Evolutionary conservation across 2,329 filamentous ascomycete species (phyloP).

Genomic region (Cladosporium sp.): DNA sequence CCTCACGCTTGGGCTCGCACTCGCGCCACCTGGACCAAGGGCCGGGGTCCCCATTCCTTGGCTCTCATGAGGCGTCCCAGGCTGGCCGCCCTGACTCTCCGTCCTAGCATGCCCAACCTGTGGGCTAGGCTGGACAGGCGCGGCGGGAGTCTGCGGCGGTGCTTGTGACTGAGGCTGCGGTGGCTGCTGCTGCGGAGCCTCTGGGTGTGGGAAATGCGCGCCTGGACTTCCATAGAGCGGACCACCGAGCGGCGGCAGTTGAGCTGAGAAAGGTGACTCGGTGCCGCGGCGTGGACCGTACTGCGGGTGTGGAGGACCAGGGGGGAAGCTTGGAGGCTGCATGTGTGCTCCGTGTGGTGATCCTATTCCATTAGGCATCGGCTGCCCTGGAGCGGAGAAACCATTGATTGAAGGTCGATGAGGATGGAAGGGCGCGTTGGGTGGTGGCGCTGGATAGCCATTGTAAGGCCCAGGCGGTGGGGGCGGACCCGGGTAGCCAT

Average conservation of each 20-base stretch:
- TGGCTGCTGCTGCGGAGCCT: conserved; percentile 6
- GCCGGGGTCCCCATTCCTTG: conserved; percentile 18
- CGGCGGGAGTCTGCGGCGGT: neutral
- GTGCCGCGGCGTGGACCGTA: conserved; percentile 19
- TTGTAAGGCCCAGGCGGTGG: conserved; percentile 1
- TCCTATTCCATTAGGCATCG: conserved; percentile 32
- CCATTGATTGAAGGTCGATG: conserved; percentile 15
- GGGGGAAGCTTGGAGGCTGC: conserved; percentile 34
- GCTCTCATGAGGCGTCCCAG: conserved; percentile 24
- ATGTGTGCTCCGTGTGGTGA: conserved; percentile 29
- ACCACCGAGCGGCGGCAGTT: conserved; percentile 26
- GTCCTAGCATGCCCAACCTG: conserved; percentile 15
- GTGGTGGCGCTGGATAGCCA: conserved; percentile 5
- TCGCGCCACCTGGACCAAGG: conserved; percentile 29
- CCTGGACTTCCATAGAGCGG: conserved; percentile 24
- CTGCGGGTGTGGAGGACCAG: conserved; percentile 27
- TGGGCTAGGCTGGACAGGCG: conserved; percentile 13
- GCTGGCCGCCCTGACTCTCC: conserved; percentile 17
- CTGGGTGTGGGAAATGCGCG: conserved; percentile 11
- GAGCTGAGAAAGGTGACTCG: conserved; percentile 21
- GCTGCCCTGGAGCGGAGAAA: conserved; percentile 22
- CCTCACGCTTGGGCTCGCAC: conserved; percentile 45
- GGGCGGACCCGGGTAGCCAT: conserved; percentile 18
- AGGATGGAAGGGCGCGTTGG: conserved; percentile 3
- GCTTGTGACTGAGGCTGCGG: neutral